A percentile compares a stretch with the other conserved stretches of the same genome.
Evolutionary conservation across 108 stramenopile species (phyloP).

Genomic region (Fragilaria crotonensis): DNA sequence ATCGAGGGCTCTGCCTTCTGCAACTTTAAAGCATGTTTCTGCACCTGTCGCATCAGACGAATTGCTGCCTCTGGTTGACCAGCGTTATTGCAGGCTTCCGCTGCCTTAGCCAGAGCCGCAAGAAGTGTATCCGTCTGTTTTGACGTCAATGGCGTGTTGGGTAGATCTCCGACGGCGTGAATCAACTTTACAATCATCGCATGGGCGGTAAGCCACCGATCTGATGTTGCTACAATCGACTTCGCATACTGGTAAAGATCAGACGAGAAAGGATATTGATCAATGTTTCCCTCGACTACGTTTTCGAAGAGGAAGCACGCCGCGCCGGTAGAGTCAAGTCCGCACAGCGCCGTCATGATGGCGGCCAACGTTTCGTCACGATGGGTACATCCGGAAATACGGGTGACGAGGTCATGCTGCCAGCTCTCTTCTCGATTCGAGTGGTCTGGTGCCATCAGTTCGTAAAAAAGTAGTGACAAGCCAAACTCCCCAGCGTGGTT

Average conservation of each 20-base stretch:
- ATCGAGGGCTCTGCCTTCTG: conserved; percentile 3
- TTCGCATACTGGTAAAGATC: not conserved
- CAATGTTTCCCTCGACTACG: not conserved
- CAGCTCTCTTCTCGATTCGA: too few species aligned
- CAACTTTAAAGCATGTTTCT: not conserved
- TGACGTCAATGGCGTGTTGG: not conserved
- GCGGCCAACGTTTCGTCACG: conserved; percentile 19
- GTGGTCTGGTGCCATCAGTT: conserved; percentile 14
- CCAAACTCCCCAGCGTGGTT: conserved; percentile 51
- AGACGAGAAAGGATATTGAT: not conserved
- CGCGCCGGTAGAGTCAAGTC: conserved; percentile 31
- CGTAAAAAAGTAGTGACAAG: conserved; percentile 35
- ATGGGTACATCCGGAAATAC: not conserved
- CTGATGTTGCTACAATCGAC: not conserved
- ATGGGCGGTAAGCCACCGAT: not conserved
- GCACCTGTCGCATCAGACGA: not conserved
- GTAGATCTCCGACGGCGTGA: not conserved
- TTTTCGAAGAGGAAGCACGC: conserved; percentile 15
- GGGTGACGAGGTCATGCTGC: conserved; percentile 6
- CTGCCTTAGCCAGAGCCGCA: not conserved
- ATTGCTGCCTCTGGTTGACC: not conserved
- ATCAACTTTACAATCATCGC: not conserved
- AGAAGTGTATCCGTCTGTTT: not conserved
- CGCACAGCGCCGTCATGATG: conserved; percentile 34
- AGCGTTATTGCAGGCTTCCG: not conserved